phyloP scores from a whole-genome alignment of 805 yeast genomes.

The Pichia cabralensis region DNA sequence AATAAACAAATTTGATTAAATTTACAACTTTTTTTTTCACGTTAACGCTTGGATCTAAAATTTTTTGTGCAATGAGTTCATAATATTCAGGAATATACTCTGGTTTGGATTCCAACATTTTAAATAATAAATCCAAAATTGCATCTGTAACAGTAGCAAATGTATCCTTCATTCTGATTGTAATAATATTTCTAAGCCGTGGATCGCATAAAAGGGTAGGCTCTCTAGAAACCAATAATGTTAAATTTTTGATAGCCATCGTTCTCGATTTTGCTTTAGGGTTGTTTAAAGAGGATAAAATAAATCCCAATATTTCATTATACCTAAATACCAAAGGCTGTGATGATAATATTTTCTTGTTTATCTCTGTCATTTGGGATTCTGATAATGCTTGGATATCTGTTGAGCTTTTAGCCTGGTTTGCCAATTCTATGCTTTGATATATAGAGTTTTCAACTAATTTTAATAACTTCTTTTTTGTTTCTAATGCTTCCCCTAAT shows the following conservation, averaged over 20 bases:
- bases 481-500: not conserved
- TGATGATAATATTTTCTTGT: constrained; percentile 20
- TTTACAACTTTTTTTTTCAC: constrained; percentile 57
- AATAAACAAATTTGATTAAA: constrained; percentile 40
- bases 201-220: constrained; percentile 39
- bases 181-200: constrained; percentile 41
- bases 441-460: not conserved
- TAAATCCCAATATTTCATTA: constrained; percentile 41
- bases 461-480: constrained; percentile 1
- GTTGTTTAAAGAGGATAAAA: constrained; percentile 39
- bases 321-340: constrained; percentile 31
- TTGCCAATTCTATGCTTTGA: not conserved
- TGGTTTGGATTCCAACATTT: constrained; percentile 34
- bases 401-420: not conserved
- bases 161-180: constrained; percentile 41
- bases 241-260: constrained; percentile 55
- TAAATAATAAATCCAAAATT: constrained; percentile 54
- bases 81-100: constrained; percentile 40
- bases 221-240: constrained; percentile 44
- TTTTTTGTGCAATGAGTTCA: constrained; percentile 36
- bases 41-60: constrained; percentile 49
- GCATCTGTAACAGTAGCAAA: constrained; percentile 74
- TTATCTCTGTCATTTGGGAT: constrained; percentile 7
- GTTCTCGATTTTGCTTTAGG: constrained; percentile 44
- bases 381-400: constrained; percentile 1